Evolutionary conservation across 139 green algal genomes (phyloP), one percentile per base, ranked within the genome.

Genomic region (Picochlorum sp.): DNA sequence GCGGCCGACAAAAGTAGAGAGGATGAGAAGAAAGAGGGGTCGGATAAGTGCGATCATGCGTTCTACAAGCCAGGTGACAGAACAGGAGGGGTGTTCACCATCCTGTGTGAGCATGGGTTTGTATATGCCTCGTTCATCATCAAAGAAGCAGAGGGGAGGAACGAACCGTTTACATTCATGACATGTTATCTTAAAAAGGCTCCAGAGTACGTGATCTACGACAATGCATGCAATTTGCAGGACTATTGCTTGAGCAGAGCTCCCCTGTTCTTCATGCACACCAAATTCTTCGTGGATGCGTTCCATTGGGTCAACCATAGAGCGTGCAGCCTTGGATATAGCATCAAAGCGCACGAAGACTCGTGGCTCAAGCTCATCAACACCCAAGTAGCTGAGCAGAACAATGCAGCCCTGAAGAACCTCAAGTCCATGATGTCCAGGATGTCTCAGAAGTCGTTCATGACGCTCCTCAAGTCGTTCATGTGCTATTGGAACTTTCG

Each of bases 191-290:
- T 52, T 20, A 24, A 52, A 20, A 16, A 52, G 16, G 45, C 45
- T 52, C 45, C 45, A 23, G 45, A 52, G 16, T n/a, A 23, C 18
- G 45, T 52, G 9, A 52, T 52, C 45, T 52, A 52, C 45, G 45
- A 52, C 45, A 52, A 52, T 52, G 45, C 45, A 52, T 52, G 45
- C 45, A 52, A 52, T 52, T 20, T 52, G 18, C 9, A 52, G 45
- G 45, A 52, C 18, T 52, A 52, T 52, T 52, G 45, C 45, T 20
- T 52, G 45, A 52, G 45, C 45, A 52, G 45, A 20, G 45, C 45
- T 20, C 45, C 45, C 16, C 16, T 52, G 45, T 52, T 52, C 45
- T 52, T 52, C 45, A 52, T n/a, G 45, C 16, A 52, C 16, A 52
- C 45, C 45, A 52, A 20, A 20, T 52, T 52, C 45, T 18, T 52